Evolutionary conservation across 73 alveolate species (phyloP).

Genomic region (Breviolum minutum): DNA sequence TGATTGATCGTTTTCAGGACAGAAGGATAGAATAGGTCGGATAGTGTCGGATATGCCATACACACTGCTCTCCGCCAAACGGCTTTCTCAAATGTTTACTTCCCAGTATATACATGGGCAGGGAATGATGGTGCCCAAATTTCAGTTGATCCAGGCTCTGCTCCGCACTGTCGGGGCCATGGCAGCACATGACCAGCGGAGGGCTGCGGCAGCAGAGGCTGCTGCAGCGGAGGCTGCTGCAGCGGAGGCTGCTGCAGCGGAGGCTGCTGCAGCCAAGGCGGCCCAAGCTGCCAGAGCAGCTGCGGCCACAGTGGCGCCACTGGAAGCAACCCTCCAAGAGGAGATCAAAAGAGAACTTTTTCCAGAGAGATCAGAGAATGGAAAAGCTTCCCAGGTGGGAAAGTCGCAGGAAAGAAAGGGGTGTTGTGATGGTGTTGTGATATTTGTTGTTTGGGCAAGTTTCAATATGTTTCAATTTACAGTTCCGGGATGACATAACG

Average conservation of each 20-base stretch:
- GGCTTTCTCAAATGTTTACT: not conserved
- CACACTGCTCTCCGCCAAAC: not conserved
- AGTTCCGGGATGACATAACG: no score
- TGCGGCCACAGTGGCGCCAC: not conserved
- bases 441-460: not conserved
- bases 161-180: conserved; percentile 48
- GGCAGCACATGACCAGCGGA: conserved; percentile 7
- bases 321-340: not conserved
- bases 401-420: not conserved
- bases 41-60: no score
- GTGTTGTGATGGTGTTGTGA: not conserved
- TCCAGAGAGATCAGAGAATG: not conserved
- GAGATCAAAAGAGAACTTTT: not conserved
- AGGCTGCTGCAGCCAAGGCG: not conserved
- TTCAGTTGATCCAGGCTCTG: conserved; percentile 12
- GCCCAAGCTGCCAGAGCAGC: not conserved
- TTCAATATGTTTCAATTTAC: not conserved
- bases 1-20: no score
- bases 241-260: conserved; percentile 5
- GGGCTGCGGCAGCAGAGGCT: not conserved
- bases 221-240: conserved; percentile 19
- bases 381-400: not conserved
- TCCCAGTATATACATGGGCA: not conserved
- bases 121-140: not conserved
- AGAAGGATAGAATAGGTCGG: no score